A percentile compares a stretch with the other conserved stretches of the same genome.
These are phyloP conservation scores for Rhizopogon sp. DNA, from an alignment of 768 basidiomycete species.

Conservation along the genomic window DNA sequence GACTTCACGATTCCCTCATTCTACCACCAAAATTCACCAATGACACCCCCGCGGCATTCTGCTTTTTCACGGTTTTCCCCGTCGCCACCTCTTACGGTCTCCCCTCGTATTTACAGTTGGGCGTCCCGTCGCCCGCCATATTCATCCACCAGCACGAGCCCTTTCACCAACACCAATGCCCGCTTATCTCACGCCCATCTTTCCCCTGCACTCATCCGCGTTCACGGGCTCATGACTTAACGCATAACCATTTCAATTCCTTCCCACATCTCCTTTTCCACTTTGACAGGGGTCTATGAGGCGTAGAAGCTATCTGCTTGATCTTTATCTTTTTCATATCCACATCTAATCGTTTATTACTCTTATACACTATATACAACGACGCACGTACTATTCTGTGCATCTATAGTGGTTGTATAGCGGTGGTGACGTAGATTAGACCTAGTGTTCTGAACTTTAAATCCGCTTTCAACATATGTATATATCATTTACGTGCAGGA, in stretches of 20 bases:
- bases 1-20: slow-evolving; percentile 9
- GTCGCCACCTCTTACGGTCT: slow-evolving; percentile 50
- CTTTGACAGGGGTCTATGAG: slow-evolving; percentile 8
- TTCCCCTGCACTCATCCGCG: slow-evolving; percentile 40
- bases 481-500: slow-evolving; percentile 4
- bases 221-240: slow-evolving; percentile 33
- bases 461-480: slow-evolving; percentile 37
- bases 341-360: slow-evolving; percentile 31
- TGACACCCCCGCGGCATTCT: slow-evolving; percentile 24
- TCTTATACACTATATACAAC: slow-evolving; percentile 29
- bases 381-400: slow-evolving; percentile 26
- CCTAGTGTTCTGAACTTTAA: slow-evolving; percentile 11
- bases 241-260: slow-evolving; percentile 6
- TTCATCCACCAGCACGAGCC: slow-evolving; percentile 34
- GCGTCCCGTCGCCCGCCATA: slow-evolving; percentile 26
- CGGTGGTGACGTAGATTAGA: slow-evolving; percentile 28
- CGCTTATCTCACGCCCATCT: slow-evolving; percentile 58
- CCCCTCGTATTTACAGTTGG: slow-evolving; percentile 59
- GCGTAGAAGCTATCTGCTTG: slow-evolving; percentile 13
- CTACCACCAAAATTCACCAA: slow-evolving; percentile 16
- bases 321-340: slow-evolving; percentile 16
- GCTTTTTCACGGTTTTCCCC: slow-evolving; percentile 27
- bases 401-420: slow-evolving; percentile 27
- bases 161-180: slow-evolving; percentile 53
- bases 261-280: slow-evolving; percentile 1